Conservation (phyloP, 352 stramenopile species). For the Elongisporangium undulatum region DNA sequence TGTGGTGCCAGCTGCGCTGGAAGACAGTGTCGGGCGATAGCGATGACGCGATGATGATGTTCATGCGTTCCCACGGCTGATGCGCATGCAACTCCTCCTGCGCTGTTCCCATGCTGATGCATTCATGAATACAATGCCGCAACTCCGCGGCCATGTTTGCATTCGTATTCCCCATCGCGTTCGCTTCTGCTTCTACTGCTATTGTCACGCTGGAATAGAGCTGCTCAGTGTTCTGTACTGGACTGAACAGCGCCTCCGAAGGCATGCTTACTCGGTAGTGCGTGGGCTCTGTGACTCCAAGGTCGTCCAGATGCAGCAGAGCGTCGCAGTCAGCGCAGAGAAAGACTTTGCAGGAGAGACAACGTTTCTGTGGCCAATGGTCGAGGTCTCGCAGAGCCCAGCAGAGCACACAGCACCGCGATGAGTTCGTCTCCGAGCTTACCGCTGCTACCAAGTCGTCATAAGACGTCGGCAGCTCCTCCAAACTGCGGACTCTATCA, state of each 20-base stretch:
- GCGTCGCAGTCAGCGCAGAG: slow-evolving; percentile 42
- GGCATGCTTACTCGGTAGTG: slow-evolving; percentile 42
- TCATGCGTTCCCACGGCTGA: too few relatives aligned
- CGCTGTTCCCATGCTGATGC: too few relatives aligned
- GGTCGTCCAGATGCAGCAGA: slow-evolving; percentile 50
- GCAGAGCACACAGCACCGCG: slow-evolving; percentile 26
- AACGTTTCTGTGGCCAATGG: slow-evolving; percentile 22
- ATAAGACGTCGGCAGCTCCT: too few relatives aligned
- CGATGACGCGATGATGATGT: too few relatives aligned
- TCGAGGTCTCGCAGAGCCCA: slow-evolving; percentile 13
- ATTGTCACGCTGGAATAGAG: background rate
- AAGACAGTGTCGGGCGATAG: too few relatives aligned
- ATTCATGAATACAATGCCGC: too few relatives aligned
- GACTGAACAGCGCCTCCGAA: background rate
- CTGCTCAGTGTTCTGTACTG: background rate
- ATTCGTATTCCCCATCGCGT: background rate
- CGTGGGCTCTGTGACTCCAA: slow-evolving; percentile 41
- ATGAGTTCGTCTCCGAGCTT: background rate
- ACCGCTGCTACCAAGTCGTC: background rate
- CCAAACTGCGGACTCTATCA: too few relatives aligned
- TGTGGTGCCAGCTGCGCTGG: background rate
- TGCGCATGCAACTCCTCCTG: too few relatives aligned
- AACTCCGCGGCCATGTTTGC: too few relatives aligned
- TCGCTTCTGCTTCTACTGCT: background rate
- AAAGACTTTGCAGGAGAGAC: slow-evolving; percentile 39